phyloP scores from a whole-genome alignment of 2,329 filamentous ascomycete genomes.

The Ceratocystis destructans region DNA sequence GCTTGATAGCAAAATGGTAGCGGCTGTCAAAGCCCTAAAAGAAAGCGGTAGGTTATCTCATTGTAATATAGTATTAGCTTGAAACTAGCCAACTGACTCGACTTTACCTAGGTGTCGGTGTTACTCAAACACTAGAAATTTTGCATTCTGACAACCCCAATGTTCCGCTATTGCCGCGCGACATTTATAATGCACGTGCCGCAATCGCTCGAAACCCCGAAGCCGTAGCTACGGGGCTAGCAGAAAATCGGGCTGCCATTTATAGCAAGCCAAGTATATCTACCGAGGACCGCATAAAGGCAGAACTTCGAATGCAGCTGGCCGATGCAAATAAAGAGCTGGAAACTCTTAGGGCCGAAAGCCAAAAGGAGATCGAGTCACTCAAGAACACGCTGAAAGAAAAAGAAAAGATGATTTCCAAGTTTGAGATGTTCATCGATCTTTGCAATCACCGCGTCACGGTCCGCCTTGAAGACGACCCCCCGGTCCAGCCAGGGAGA shows the following conservation, averaged over 20 bases:
- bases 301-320: conserved; percentile 47
- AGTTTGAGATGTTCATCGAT: conserved; percentile 57
- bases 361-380: conserved; percentile 43
- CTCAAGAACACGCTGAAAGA: conserved; percentile 47
- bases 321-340: conserved; percentile 44
- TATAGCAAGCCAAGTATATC: conserved; percentile 53
- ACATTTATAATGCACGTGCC: conserved; percentile 54
- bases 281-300: conserved; percentile 49
- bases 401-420: conserved; percentile 47
- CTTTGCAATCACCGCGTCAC: conserved; percentile 55
- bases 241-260: conserved; percentile 48
- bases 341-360: conserved; percentile 41
- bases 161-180: conserved; percentile 47
- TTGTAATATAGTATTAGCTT: neutral
- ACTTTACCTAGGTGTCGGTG: conserved; percentile 41
- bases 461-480: conserved; percentile 34
- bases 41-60: conserved; percentile 42
- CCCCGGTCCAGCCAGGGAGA: conserved; percentile 22
- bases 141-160: conserved; percentile 50
- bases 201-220: conserved; percentile 52
- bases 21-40: conserved; percentile 51
- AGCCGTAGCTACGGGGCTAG: conserved; percentile 45
- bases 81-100: conserved; percentile 14
- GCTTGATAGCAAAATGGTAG: conserved; percentile 53
- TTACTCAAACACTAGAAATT: conserved; percentile 52